These are phyloP conservation scores for Sclerospora graminicola DNA, from an alignment of 352 stramenopile species.

Conservation along the genomic window DNA sequence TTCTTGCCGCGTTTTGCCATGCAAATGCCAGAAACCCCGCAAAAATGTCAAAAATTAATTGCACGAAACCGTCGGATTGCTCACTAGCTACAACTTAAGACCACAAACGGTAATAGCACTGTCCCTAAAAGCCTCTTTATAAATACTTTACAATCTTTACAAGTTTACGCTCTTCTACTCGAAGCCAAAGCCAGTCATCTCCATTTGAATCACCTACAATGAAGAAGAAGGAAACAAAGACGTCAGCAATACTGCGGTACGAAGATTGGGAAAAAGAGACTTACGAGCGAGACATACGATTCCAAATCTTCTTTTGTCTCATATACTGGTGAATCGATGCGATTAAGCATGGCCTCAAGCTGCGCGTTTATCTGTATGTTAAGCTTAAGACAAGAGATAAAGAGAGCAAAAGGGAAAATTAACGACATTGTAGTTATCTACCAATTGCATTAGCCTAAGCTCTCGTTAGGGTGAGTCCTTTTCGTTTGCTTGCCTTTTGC, in stretches of 20 bases:
- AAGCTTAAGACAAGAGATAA: too few relatives aligned
- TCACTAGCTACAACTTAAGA: too few relatives aligned
- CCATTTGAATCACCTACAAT: conserved; percentile 69
- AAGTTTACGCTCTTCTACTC: conserved; percentile 27
- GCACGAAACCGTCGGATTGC: background rate
- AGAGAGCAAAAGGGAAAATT: too few relatives aligned
- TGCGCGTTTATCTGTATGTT: too few relatives aligned
- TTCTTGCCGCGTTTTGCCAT: conserved; percentile 21
- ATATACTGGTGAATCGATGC: conserved; percentile 79
- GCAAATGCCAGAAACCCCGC: background rate
- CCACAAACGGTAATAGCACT: background rate
- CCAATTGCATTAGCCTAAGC: too few relatives aligned
- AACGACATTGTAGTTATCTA: too few relatives aligned
- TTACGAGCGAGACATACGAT: conserved; percentile 71
- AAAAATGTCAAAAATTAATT: background rate
- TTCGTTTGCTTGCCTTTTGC: too few relatives aligned
- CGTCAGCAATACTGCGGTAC: background rate
- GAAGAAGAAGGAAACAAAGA: conserved; percentile 22
- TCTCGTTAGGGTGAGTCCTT: too few relatives aligned
- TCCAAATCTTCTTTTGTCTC: conserved; percentile 76
- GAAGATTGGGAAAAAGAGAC: too few relatives aligned
- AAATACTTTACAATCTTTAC: too few relatives aligned
- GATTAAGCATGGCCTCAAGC: too few relatives aligned
- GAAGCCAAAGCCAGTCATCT: conserved; percentile 69
- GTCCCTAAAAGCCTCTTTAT: background rate